Conservation (phyloP, 2,329 filamentous ascomycete species). For the Paraconiothyrium brasiliense region DNA sequence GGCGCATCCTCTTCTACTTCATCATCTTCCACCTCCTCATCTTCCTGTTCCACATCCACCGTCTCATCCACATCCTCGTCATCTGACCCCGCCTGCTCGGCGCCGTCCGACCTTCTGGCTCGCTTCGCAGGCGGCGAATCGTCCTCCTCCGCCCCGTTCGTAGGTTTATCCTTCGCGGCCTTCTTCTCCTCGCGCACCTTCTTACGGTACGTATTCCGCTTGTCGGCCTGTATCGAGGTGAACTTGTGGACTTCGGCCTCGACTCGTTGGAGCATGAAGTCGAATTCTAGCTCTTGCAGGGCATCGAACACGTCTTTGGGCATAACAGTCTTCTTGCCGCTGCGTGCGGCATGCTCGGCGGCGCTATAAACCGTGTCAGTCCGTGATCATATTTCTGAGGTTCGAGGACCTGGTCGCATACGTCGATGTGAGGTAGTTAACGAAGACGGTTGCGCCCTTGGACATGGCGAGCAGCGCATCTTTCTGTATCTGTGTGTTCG, state of each 20-base stretch:
- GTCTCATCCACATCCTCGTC: constrained; percentile 52
- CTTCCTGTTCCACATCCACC: constrained; percentile 58
- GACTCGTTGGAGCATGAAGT: constrained; percentile 73
- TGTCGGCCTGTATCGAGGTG: constrained; percentile 76
- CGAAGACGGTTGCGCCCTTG: constrained; percentile 84
- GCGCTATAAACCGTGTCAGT: constrained; percentile 62
- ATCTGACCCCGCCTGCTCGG: constrained; percentile 47
- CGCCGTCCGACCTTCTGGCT: constrained; percentile 50
- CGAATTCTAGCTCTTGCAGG: constrained; percentile 79
- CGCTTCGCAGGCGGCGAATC: constrained; percentile 61
- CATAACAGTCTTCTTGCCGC: constrained; percentile 81
- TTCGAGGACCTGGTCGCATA: constrained; percentile 54
- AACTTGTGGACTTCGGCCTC: constrained; percentile 82
- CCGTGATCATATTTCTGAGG: not conserved
- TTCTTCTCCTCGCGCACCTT: constrained; percentile 73
- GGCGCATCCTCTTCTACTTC: constrained; percentile 65
- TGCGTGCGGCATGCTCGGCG: constrained; percentile 72
- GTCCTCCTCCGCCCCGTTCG: constrained; percentile 49
- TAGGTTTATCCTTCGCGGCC: constrained; percentile 29
- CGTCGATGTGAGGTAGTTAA: constrained; percentile 80
- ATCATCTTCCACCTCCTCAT: constrained; percentile 63
- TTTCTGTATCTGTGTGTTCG: constrained; percentile 84
- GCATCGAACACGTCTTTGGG: constrained; percentile 80
- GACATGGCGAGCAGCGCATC: constrained; percentile 82
- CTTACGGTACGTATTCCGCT: constrained; percentile 76